A percentile compares a stretch with the other conserved stretches of the same genome.
These are phyloP conservation scores for Cryphonectria japonica DNA, from an alignment of 2,329 filamentous ascomycete genomes.

Conservation along the genomic window DNA sequence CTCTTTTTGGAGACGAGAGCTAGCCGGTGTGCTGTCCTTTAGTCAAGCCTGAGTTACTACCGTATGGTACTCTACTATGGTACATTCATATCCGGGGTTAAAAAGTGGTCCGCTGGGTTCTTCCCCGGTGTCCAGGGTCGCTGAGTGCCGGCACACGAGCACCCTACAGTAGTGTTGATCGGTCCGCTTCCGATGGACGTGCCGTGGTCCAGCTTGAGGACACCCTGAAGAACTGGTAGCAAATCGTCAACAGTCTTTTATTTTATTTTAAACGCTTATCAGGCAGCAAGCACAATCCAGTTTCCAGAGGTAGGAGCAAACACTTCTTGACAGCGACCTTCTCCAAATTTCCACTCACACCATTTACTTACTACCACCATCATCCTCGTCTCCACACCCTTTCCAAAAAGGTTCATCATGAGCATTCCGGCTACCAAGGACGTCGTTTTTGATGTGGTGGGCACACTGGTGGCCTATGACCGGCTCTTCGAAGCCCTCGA, in stretches of 20 bases:
- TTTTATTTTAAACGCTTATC: constrained; percentile 8
- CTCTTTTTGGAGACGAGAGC: not conserved
- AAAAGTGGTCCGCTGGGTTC: not conserved
- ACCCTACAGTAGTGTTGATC: not conserved
- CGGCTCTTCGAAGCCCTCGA: constrained; percentile 45
- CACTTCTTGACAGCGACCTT: not conserved
- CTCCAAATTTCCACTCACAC: not conserved
- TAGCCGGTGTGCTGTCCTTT: not conserved
- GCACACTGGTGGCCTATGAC: constrained; percentile 49
- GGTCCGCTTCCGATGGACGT: constrained; percentile 9
- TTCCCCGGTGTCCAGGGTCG: not conserved
- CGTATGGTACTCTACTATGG: no score
- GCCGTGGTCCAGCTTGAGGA: not conserved
- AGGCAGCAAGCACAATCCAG: not conserved
- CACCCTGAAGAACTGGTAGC: not conserved
- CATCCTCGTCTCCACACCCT: not conserved
- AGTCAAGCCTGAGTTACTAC: not conserved
- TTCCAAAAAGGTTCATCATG: constrained; percentile 7
- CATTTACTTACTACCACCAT: not conserved
- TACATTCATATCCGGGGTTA: not conserved
- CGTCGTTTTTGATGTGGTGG: constrained; percentile 52
- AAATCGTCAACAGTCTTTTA: no score
- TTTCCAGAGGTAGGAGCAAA: not conserved
- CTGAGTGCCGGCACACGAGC: not conserved
- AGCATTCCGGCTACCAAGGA: constrained; percentile 39